A percentile compares a stretch with the other conserved stretches of the same genome.
Evolutionary conservation across 192 early-diverging fungal species (phyloP).

Genomic region (Coemansia sp.): DNA sequence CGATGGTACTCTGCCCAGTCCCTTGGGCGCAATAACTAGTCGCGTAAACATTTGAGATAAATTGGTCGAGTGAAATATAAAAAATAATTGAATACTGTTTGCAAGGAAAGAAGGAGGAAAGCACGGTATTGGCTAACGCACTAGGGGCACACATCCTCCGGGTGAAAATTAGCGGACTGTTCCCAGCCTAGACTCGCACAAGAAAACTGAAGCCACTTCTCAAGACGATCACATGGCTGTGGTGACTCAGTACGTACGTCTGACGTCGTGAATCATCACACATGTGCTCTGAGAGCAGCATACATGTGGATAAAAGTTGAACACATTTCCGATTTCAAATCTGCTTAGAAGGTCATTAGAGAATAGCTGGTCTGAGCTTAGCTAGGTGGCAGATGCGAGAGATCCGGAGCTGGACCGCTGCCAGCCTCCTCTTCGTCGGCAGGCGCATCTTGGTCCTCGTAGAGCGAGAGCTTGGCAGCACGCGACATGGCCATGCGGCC

Average conservation of each 20-base stretch:
- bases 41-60: conserved; percentile 28
- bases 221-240: background rate
- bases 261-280: background rate
- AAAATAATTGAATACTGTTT: background rate
- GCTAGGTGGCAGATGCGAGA: conserved; percentile 90
- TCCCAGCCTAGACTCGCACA: background rate
- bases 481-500: conserved; percentile 98
- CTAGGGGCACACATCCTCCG: background rate
- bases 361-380: conserved; percentile 51
- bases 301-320: background rate
- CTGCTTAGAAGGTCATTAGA: background rate
- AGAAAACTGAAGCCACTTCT: background rate
- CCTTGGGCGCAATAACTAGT: conserved; percentile 18
- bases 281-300: background rate
- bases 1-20: background rate
- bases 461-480: conserved; percentile 78
- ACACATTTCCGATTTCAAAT: conserved; percentile 6
- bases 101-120: background rate
- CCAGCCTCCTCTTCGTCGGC: conserved; percentile 54
- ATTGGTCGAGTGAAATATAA: background rate
- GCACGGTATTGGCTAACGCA: background rate
- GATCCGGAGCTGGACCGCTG: conserved; percentile 70
- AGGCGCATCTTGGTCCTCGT: conserved; percentile 63
- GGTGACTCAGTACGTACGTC: too few relatives aligned
- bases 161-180: background rate